Conservation (phyloP, 225 moss, liverwort and hornwort species). For the Lunularia cruciata region DNA sequence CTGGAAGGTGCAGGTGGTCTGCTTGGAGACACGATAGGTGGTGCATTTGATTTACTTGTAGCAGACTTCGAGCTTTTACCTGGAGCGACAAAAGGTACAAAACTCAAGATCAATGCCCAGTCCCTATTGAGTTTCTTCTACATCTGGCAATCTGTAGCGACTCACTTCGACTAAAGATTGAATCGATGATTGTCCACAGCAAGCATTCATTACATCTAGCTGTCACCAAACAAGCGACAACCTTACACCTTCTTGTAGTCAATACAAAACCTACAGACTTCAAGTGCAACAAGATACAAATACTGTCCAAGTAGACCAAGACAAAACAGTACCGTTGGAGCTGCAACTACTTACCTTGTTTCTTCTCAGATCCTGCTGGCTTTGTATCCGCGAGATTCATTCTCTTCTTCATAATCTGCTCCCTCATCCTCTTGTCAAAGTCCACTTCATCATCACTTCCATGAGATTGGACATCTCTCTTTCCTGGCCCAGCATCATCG, state of each 20-base stretch:
- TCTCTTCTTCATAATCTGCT: slow-evolving; percentile 79
- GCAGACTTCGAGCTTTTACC: not conserved
- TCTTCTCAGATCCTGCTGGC: slow-evolving; percentile 27
- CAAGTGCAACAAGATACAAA: too few relatives aligned
- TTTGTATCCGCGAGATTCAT: slow-evolving; percentile 55
- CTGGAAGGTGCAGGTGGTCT: not conserved
- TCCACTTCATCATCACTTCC: slow-evolving; percentile 66
- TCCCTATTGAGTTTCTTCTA: too few relatives aligned
- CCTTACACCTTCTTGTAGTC: too few relatives aligned
- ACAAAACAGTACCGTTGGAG: too few relatives aligned
- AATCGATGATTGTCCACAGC: too few relatives aligned
- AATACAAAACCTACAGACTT: too few relatives aligned
- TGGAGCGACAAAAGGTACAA: not conserved
- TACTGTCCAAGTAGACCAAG: too few relatives aligned
- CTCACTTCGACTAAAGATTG: too few relatives aligned
- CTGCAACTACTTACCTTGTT: slow-evolving; percentile 16
- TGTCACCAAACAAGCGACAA: too few relatives aligned
- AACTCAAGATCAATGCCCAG: too few relatives aligned
- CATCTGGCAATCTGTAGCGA: not conserved
- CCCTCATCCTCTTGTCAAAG: slow-evolving; percentile 92
- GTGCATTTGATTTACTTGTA: not conserved
- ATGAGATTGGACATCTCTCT: slow-evolving; percentile 22
- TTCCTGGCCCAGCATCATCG: slow-evolving; percentile 38
- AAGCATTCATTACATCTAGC: too few relatives aligned
- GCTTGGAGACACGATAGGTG: not conserved